Conservation (phyloP, 345 rosid species). For the Erucastrum elatum region DNA sequence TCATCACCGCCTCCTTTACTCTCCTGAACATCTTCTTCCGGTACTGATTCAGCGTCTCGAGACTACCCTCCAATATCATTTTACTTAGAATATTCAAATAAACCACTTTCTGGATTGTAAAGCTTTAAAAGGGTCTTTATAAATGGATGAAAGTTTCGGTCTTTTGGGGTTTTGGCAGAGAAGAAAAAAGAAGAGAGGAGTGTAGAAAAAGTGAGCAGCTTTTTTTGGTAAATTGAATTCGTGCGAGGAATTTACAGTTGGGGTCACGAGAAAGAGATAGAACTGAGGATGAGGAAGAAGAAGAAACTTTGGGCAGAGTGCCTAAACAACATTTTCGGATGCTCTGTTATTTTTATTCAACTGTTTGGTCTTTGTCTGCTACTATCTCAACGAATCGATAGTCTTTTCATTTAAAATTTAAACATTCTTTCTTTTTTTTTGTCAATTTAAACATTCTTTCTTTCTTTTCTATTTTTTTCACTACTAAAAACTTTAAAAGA, state of each 20-base stretch:
- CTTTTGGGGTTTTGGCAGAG: not conserved
- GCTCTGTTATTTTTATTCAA: slow-evolving; percentile 23
- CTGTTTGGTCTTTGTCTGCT: slow-evolving; percentile 40
- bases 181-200: not conserved
- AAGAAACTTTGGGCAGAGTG: slow-evolving; percentile 43
- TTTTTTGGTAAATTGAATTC: slow-evolving; percentile 17
- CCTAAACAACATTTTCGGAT: slow-evolving; percentile 36
- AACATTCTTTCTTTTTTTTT: not conserved
- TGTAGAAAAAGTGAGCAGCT: slow-evolving; percentile 29
- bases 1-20: slow-evolving; percentile 30
- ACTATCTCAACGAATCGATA: slow-evolving; percentile 22
- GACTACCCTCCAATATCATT: slow-evolving; percentile 31
- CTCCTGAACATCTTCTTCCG: slow-evolving; percentile 29
- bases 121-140: slow-evolving; percentile 6
- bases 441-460: not conserved
- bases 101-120: not conserved
- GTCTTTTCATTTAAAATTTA: not conserved
- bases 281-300: slow-evolving; percentile 37
- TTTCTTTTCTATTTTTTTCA: not conserved
- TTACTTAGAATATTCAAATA: not conserved
- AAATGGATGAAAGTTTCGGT: slow-evolving; percentile 23
- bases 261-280: slow-evolving; percentile 41
- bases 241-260: slow-evolving; percentile 38
- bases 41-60: slow-evolving; percentile 33
- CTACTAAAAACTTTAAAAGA: not conserved